Base-by-base conservation (phyloP, 441 rosid genomes). In the Manihot esculenta region DNA sequence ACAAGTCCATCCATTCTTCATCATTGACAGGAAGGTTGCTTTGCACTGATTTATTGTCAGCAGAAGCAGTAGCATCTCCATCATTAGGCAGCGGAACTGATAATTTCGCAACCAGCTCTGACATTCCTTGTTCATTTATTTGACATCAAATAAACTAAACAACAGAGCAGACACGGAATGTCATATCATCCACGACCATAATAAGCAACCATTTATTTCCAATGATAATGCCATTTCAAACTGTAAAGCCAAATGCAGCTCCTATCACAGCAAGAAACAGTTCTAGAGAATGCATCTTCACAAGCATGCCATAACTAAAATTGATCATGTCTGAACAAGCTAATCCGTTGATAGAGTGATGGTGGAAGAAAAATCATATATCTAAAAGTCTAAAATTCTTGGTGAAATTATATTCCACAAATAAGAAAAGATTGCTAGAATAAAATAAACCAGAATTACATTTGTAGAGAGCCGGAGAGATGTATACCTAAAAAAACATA, bases 1-100 rank as follows among this genome's bases (percentile, higher is more conserved):
- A 74, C 79, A 91, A 82, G 66, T 89, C 88, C 69, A 93, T 91
- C 98, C 98, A 91, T 67, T 82, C 90, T 49, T 90, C 87, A 79
- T 91, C 98, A 71, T 80, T 79, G 3, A 56, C 70, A 24, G 93
- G 91, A 76, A 80, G 73, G 66, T 80, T 79, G 53, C 72, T 73
- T 6, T 71, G 64, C 42, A 75, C 68, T 1, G 76, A 44, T 48
- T 68, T 69, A 69, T 68, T 54, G 21, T 47, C 77, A 58, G 77
- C 58, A 69, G n/a, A n/a, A n/a, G 79, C 71, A 50, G 69, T 66
- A 27, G 56, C 66, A 69, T 57, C 73, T 76, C 69, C 84, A 65
- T 66, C 64, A 62, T 9, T 64, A 50, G 80, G 64, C 53, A 72
- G 68, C 33, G 58, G 20, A 67, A 76, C 81, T 81, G 56, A 63